Evolutionary conservation across 2,329 filamentous ascomycete species (phyloP), one percentile per base, ranked within the genome.

Genomic region (Sclerotinia borealis): DNA sequence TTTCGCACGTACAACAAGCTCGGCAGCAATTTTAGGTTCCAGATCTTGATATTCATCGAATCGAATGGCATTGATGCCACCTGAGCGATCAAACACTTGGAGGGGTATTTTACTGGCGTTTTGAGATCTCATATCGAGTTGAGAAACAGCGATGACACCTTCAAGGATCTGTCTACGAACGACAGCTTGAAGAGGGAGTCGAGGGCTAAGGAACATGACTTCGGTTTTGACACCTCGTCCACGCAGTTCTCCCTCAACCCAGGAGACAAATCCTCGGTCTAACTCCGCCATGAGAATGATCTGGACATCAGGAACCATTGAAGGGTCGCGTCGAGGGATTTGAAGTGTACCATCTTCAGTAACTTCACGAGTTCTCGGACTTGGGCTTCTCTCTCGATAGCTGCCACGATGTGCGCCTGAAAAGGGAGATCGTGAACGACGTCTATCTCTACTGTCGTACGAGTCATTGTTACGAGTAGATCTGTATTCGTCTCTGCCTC

Each of bases 41-140:
- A 97, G 81, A 69, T 93, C 87, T 63, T 89, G 85, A 74, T 98
- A 98, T 74, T 96, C 89, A 70, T 96, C 91, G 73, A 91, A 97
- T 49, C 87, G 85, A 64, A 96, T 87, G 19, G 60, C 92, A 70
- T 85, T 85, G 22, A 81, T 80, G n/a, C 90, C 91, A 11, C 81
- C 83, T 47, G 85, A 88, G 31, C 92, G 88, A 76, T 96, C 90
- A 72, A 97, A 97, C 7, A 96, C 85, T 70, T 93, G 91, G 3
- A 97, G 79, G 0, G 90, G 85, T 58, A 98, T 89, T 73, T 88
- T 92, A 67, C 87, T 86, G 1, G 83, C 83, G 39, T 81, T 80
- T 71, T 96, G 89, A 27, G 91, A 85, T 51, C 81, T 80, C 58
- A 85, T 80, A 65, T 90, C 87, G 17, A 98, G 82, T 70, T 92